Evolutionary conservation across 1,284 basidiomycete species (phyloP).

Genomic region (Apiotrichum laibachii): DNA sequence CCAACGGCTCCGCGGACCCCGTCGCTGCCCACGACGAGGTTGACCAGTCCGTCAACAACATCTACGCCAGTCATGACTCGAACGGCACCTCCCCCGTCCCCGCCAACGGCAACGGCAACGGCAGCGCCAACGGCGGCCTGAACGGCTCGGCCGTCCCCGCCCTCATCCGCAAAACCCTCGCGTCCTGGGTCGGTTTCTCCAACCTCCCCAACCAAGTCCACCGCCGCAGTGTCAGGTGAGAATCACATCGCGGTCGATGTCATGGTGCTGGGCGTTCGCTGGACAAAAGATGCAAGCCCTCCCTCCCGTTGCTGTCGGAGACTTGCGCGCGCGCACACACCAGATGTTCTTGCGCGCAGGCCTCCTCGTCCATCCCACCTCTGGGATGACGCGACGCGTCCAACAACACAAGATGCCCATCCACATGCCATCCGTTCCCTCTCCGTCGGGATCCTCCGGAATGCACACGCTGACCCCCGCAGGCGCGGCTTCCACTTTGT

Average conservation of each 20-base stretch:
- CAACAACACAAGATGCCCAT: no score
- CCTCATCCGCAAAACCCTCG: constrained; percentile 47
- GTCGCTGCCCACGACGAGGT: not conserved
- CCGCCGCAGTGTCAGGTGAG: constrained; percentile 80
- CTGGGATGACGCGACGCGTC: not conserved
- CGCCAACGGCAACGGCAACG: constrained; percentile 11
- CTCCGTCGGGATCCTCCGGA: not conserved
- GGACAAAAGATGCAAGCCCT: no score
- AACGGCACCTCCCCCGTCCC: constrained; percentile 7
- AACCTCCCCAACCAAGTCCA: constrained; percentile 97
- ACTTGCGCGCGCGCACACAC: no score
- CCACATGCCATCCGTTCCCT: not conserved
- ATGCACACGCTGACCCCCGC: constrained; percentile 8
- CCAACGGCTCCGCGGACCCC: constrained; percentile 13
- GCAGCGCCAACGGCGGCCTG: constrained; percentile 15
- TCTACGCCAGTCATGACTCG: constrained; percentile 4
- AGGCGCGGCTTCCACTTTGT: constrained; percentile 94
- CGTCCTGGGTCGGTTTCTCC: constrained; percentile 66
- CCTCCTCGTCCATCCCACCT: not conserved
- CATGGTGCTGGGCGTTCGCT: no score
- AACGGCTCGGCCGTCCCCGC: constrained; percentile 7
- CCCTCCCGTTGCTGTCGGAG: no score
- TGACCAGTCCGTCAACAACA: not conserved
- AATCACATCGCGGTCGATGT: constrained; percentile 5
- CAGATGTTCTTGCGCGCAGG: not conserved